Percentiles rank a stretch among this genome's conserved stretches.
phyloP scores from a whole-genome alignment of 225 moss, liverwort and hornwort genomes.

The Physcomitrellopsis africana region DNA sequence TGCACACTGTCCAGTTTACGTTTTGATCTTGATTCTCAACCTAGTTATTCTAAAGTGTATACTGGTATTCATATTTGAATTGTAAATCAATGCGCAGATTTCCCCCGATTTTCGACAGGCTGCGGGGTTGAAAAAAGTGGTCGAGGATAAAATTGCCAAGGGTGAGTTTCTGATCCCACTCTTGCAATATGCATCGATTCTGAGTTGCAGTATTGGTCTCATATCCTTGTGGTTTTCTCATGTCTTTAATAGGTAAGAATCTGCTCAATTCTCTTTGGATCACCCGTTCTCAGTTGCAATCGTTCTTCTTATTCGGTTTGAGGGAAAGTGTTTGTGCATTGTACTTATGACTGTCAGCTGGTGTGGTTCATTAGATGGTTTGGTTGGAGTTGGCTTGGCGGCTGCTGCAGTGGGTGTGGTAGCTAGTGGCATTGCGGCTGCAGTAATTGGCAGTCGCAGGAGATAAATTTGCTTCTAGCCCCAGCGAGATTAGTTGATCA shows the following conservation, averaged over 20 bases:
- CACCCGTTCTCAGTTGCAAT: neutral
- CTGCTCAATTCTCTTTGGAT: neutral
- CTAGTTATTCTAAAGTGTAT: neutral
- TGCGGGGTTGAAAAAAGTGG: conserved; percentile 70
- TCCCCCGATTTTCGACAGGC: conserved; percentile 97
- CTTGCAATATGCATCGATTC: neutral
- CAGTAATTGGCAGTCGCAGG: conserved; percentile 61
- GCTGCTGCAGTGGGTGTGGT: conserved; percentile 96
- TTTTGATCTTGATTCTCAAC: neutral
- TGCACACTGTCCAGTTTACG: neutral
- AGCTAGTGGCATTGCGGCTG: conserved; percentile 95
- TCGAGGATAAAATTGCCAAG: conserved; percentile 98
- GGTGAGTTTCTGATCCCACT: conserved; percentile 47
- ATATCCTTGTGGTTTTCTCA: neutral
- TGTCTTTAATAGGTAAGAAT: neutral
- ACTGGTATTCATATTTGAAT: neutral
- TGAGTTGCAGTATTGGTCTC: neutral
- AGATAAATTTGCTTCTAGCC: conserved; percentile 38
- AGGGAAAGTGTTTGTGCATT: neutral
- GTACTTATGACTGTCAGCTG: conserved; percentile 9
- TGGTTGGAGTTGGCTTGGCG: conserved; percentile 96
- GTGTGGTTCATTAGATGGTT: conserved; percentile 72
- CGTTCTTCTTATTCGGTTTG: neutral
- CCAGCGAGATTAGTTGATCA: conserved; percentile 1
- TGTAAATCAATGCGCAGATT: conserved; percentile 57